These are phyloP conservation scores for Elongisporangium anandrum DNA, from an alignment of 352 stramenopile genomes.

Conservation along the genomic window DNA sequence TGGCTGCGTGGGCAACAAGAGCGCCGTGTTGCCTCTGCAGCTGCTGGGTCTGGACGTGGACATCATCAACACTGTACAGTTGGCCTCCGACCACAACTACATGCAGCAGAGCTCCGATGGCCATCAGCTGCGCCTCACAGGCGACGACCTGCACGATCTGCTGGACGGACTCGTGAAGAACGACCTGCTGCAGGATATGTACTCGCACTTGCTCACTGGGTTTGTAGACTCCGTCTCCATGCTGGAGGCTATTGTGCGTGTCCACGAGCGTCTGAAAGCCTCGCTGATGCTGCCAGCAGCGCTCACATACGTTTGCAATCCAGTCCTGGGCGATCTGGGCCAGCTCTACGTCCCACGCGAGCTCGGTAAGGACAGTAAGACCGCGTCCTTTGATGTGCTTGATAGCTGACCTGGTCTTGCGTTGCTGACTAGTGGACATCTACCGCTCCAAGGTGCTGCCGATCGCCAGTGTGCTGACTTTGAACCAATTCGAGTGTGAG, in stretches of 20 bases:
- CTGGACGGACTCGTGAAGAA: slow-evolving; percentile 78
- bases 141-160: slow-evolving; percentile 73
- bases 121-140: slow-evolving; percentile 31
- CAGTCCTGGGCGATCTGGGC: slow-evolving; percentile 77
- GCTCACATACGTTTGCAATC: slow-evolving; percentile 80
- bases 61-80: slow-evolving; percentile 87
- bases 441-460: slow-evolving; percentile 75
- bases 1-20: slow-evolving; percentile 87
- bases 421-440: slow-evolving; percentile 47
- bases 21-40: slow-evolving; percentile 81
- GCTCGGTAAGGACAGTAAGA: slow-evolving; percentile 31
- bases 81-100: slow-evolving; percentile 84
- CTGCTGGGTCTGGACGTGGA: slow-evolving; percentile 84
- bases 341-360: slow-evolving; percentile 79
- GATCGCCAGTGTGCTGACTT: slow-evolving; percentile 80
- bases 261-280: slow-evolving; percentile 50
- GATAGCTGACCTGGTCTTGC: slow-evolving; percentile 3
- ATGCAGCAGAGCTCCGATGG: slow-evolving; percentile 46
- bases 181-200: slow-evolving; percentile 51
- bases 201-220: slow-evolving; percentile 79
- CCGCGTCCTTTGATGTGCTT: not conserved
- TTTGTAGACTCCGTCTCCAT: slow-evolving; percentile 74
- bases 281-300: slow-evolving; percentile 41
- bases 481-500: slow-evolving; percentile 86
- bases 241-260: slow-evolving; percentile 65